phyloP scores from a whole-genome alignment of 2,329 filamentous ascomycete genomes.

The Zarea fungicola region DNA sequence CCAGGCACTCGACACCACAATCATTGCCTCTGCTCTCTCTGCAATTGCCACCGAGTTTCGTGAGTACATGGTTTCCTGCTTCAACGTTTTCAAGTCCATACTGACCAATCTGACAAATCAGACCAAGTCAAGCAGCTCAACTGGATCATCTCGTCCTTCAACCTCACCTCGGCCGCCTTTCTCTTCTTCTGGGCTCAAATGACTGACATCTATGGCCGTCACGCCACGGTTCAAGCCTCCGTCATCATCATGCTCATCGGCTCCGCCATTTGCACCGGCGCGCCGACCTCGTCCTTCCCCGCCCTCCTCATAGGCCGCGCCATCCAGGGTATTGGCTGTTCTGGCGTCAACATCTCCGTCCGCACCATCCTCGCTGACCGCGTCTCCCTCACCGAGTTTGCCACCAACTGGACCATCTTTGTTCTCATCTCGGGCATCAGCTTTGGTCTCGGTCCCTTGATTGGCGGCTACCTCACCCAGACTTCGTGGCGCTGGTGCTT shows the following conservation, averaged over 20 bases:
- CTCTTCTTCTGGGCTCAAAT: constrained; percentile 57
- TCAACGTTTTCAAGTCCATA: constrained; percentile 16
- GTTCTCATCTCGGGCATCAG: constrained; percentile 49
- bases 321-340: constrained; percentile 52
- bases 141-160: constrained; percentile 62
- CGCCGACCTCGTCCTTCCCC: constrained; percentile 43
- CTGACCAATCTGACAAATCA: constrained; percentile 55
- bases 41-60: constrained; percentile 10
- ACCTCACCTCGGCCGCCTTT: constrained; percentile 56
- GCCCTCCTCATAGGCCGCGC: constrained; percentile 54
- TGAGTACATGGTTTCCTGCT: neutral
- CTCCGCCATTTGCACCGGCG: constrained; percentile 51
- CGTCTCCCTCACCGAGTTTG: constrained; percentile 51
- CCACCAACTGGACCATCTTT: constrained; percentile 53
- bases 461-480: constrained; percentile 52
- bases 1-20: constrained; percentile 56
- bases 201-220: constrained; percentile 55
- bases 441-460: constrained; percentile 52
- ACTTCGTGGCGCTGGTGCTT: constrained; percentile 63
- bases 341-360: constrained; percentile 51
- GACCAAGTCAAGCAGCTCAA: constrained; percentile 47
- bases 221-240: constrained; percentile 48
- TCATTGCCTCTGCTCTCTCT: constrained; percentile 24
- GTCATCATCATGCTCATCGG: constrained; percentile 50
- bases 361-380: constrained; percentile 55